These are phyloP conservation scores for Lentinula guzmanii DNA, from an alignment of 768 basidiomycete genomes.

Conservation along the genomic window DNA sequence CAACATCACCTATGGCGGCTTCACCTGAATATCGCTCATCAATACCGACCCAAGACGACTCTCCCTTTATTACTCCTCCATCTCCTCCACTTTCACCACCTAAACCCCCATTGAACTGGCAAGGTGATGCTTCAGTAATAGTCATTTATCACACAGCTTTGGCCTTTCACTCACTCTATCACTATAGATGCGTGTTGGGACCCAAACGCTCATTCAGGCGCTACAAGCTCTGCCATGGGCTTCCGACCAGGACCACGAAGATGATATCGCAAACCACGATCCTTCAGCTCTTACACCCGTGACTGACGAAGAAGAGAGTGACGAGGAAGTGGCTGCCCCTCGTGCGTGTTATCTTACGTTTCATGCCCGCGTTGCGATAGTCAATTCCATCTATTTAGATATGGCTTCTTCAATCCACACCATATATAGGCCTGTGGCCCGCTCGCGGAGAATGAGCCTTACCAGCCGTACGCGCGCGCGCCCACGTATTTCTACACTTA, in stretches of 20 bases:
- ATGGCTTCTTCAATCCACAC: constrained; percentile 86
- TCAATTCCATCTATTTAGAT: constrained; percentile 20
- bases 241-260: constrained; percentile 63
- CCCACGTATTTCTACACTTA: not conserved
- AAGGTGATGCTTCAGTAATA: constrained; percentile 63
- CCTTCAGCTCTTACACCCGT: constrained; percentile 25
- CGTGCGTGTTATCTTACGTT: constrained; percentile 18
- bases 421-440: constrained; percentile 76
- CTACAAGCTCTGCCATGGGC: constrained; percentile 81
- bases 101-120: constrained; percentile 42
- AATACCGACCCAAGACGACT: constrained; percentile 33
- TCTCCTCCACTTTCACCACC: constrained; percentile 48
- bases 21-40: not conserved
- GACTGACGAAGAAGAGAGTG: constrained; percentile 49
- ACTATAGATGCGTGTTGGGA: constrained; percentile 76
- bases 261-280: constrained; percentile 41
- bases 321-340: constrained; percentile 38
- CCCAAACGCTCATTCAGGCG: constrained; percentile 85
- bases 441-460: constrained; percentile 39
- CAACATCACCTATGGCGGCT: constrained; percentile 19
- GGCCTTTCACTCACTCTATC: constrained; percentile 7
- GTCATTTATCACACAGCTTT: constrained; percentile 7
- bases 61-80: constrained; percentile 68
- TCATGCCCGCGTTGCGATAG: not conserved
- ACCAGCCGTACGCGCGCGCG: constrained; percentile 14